phyloP scores from a whole-genome alignment of 2,329 filamentous ascomycete genomes.

The Pseudocercospora fijiensis region DNA sequence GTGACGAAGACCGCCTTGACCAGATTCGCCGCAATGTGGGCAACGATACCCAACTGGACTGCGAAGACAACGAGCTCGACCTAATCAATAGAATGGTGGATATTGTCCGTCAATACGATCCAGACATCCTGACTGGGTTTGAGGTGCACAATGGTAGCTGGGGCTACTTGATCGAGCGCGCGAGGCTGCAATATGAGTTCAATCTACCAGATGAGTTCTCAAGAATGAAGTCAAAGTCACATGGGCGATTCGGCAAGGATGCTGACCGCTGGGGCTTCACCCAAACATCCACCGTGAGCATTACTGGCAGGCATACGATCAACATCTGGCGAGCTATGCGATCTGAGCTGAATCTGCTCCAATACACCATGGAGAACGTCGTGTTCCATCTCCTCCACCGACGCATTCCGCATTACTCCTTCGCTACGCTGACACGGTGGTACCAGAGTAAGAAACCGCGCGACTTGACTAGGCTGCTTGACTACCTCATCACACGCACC shows the following conservation, averaged over 20 bases:
- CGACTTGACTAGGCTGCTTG: constrained; percentile 71
- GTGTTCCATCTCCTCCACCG: constrained; percentile 85
- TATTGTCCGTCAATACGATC: constrained; percentile 79
- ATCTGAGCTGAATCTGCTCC: constrained; percentile 82
- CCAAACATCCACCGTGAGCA: constrained; percentile 82
- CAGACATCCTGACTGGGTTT: constrained; percentile 90
- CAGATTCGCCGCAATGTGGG: constrained; percentile 62
- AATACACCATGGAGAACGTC: constrained; percentile 96
- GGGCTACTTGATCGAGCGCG: constrained; percentile 93
- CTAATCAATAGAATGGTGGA: constrained; percentile 82
- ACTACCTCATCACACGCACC: constrained; percentile 74
- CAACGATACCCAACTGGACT: constrained; percentile 61
- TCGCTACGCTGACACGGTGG: constrained; percentile 77
- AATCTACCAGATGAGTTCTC: constrained; percentile 90
- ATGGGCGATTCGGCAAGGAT: constrained; percentile 81
- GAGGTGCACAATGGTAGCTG: constrained; percentile 92
- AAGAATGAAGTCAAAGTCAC: constrained; percentile 78
- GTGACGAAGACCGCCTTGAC: constrained; percentile 57
- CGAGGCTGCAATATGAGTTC: constrained; percentile 80
- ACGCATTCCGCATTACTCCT: constrained; percentile 83
- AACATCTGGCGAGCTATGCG: constrained; percentile 97
- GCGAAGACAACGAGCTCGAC: constrained; percentile 76
- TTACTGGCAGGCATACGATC: constrained; percentile 95
- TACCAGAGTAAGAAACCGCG: constrained; percentile 67
- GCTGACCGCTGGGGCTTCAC: constrained; percentile 91